phyloP scores from a whole-genome alignment of 257 asterid genomes.

The Prunella vulgaris region DNA sequence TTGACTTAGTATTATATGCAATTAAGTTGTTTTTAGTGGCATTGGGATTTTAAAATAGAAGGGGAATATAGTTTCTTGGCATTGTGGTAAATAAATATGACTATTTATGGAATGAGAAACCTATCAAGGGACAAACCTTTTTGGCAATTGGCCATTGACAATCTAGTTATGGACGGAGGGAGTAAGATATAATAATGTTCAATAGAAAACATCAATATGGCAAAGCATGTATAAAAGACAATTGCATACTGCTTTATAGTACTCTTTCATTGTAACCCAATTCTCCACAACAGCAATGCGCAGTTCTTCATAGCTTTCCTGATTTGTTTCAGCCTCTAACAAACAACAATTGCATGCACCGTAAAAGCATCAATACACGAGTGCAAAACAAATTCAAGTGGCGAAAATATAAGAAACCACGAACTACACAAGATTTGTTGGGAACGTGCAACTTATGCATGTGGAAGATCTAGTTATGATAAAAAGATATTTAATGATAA shows the following conservation, averaged over 20 bases:
- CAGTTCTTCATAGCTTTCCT: slow-evolving; percentile 49
- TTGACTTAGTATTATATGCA: too few species aligned
- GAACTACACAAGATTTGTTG: not conserved
- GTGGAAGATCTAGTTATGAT: not conserved
- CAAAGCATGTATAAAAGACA: slow-evolving; percentile 2
- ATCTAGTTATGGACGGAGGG: too few species aligned
- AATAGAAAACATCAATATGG: not conserved
- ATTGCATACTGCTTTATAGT: slow-evolving; percentile 63
- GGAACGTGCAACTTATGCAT: not conserved
- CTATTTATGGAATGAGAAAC: too few species aligned
- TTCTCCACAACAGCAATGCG: slow-evolving; percentile 56
- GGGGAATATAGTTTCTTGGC: too few species aligned
- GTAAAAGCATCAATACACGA: slow-evolving; percentile 11
- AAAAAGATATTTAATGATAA: not conserved
- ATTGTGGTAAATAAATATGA: too few species aligned
- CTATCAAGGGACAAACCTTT: too few species aligned
- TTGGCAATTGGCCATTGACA: too few species aligned
- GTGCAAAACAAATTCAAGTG: slow-evolving; percentile 14
- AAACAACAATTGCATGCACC: slow-evolving; percentile 18
- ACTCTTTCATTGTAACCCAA: slow-evolving; percentile 61
- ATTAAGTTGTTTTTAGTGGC: too few species aligned
- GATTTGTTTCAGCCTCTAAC: slow-evolving; percentile 42
- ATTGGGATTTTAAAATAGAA: too few species aligned
- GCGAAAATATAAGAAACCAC: slow-evolving; percentile 12
- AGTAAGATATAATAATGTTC: not conserved